These are phyloP conservation scores for Ceratonia siliqua DNA, from an alignment of 306 rosid genomes.

Conservation along the genomic window DNA sequence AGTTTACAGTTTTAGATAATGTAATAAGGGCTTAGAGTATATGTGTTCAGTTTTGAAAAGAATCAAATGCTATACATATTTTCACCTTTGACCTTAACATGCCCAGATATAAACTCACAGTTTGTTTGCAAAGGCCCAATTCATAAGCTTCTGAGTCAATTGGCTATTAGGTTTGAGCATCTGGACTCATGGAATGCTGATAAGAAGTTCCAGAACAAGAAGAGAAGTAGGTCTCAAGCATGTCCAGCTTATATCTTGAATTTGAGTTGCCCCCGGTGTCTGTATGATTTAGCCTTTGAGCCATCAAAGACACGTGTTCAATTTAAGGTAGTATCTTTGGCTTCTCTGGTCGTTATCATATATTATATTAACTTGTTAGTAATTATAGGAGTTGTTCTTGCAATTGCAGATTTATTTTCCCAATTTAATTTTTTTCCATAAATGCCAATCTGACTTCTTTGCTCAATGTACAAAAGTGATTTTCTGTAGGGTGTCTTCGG, in stretches of 20 bases:
- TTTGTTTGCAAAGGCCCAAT: constrained; percentile 86
- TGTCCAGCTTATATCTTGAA: constrained; percentile 75
- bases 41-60: constrained; percentile 33
- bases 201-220: constrained; percentile 50
- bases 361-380: background rate
- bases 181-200: constrained; percentile 44
- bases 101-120: constrained; percentile 79
- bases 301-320: constrained; percentile 81
- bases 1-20: constrained; percentile 38
- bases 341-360: constrained; percentile 9
- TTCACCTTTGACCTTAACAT: constrained; percentile 57
- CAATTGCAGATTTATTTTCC: background rate
- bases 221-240: constrained; percentile 68
- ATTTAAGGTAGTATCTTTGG: constrained; percentile 68
- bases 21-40: constrained; percentile 36
- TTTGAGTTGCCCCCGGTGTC: constrained; percentile 71
- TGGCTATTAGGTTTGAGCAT: constrained; percentile 63
- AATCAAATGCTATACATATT: constrained; percentile 26
- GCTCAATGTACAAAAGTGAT: constrained; percentile 9
- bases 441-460: background rate
- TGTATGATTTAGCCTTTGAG: constrained; percentile 80
- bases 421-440: background rate
- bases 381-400: constrained; percentile 7
- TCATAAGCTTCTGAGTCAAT: constrained; percentile 80
- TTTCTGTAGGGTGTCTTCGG: constrained; percentile 22